A percentile compares a stretch with the other conserved stretches of the same genome.
These are phyloP conservation scores for Epichloe gansuensis DNA, from an alignment of 2,329 filamentous ascomycete genomes.

Conservation along the genomic window DNA sequence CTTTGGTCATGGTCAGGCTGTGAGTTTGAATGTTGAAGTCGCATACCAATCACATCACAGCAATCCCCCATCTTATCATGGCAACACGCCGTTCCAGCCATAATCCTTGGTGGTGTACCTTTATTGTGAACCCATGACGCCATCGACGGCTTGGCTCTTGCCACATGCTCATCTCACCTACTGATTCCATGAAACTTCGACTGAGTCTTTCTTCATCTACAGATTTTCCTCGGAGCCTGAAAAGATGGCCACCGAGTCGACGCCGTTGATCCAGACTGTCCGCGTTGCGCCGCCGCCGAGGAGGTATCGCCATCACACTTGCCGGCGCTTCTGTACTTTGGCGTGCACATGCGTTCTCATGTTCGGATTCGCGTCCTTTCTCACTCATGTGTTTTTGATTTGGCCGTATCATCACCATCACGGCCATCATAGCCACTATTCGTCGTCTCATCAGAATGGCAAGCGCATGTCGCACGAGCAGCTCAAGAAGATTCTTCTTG, in stretches of 20 bases:
- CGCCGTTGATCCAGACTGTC: slow-evolving; percentile 55
- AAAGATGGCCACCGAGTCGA: slow-evolving; percentile 39
- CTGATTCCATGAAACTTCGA: background rate
- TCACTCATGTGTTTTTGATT: slow-evolving; percentile 33
- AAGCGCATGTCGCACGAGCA: slow-evolving; percentile 29
- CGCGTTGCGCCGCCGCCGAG: slow-evolving; percentile 37
- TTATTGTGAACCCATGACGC: background rate
- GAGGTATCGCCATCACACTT: slow-evolving; percentile 45
- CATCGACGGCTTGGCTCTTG: background rate
- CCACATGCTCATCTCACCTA: background rate
- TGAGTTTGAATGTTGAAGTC: background rate
- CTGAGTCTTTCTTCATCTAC: background rate
- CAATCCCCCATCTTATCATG: background rate
- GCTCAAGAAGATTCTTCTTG: slow-evolving; percentile 42
- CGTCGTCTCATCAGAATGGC: slow-evolving; percentile 15
- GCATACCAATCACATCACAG: background rate
- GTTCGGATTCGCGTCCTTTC: slow-evolving; percentile 35
- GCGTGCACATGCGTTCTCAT: slow-evolving; percentile 42
- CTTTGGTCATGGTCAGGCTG: background rate
- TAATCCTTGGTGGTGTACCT: background rate
- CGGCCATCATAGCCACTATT: slow-evolving; percentile 17
- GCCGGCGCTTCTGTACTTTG: slow-evolving; percentile 55
- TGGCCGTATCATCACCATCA: slow-evolving; percentile 23
- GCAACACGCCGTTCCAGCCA: background rate
- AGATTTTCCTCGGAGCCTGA: slow-evolving; percentile 11